phyloP scores from a whole-genome alignment of 2,329 filamentous ascomycete genomes.

The Aureobasidium sp. region DNA sequence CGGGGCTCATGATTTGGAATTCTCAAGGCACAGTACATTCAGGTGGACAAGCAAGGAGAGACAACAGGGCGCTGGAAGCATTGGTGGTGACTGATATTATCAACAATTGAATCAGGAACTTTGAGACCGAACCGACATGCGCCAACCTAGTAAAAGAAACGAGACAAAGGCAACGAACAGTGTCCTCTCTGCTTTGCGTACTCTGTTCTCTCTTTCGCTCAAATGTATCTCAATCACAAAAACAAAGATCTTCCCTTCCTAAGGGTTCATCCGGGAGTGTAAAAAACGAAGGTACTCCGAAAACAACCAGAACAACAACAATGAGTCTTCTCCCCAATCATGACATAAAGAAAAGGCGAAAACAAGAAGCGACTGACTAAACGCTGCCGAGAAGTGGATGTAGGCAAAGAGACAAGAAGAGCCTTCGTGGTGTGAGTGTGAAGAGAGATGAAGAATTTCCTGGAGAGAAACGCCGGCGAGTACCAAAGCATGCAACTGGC shows the following conservation, averaged over 20 bases:
- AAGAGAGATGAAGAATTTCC: constrained; percentile 8
- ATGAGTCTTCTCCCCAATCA: constrained; percentile 1
- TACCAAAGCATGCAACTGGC: constrained; percentile 11
- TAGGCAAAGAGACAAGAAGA: constrained; percentile 1
- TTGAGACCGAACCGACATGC: background rate
- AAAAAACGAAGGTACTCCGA: constrained; percentile 4
- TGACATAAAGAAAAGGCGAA: background rate
- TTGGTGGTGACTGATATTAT: background rate
- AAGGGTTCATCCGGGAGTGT: background rate
- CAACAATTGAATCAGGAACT: background rate
- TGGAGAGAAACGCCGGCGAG: constrained; percentile 8
- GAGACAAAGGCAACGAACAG: background rate
- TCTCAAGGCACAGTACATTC: background rate
- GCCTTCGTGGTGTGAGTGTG: background rate
- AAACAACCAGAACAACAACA: constrained; percentile 12
- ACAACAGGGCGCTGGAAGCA: background rate
- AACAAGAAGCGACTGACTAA: constrained; percentile 13
- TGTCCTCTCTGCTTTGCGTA: constrained; percentile 1
- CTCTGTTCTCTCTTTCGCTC: constrained; percentile 3
- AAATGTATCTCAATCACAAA: constrained; percentile 9
- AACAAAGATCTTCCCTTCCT: constrained; percentile 9
- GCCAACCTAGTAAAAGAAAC: background rate
- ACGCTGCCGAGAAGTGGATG: constrained; percentile 7
- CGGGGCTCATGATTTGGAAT: background rate
- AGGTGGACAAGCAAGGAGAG: background rate